These are phyloP conservation scores for Penicillium waksmanii DNA, from an alignment of 495 filamentous ascomycete genomes.

Conservation along the genomic window DNA sequence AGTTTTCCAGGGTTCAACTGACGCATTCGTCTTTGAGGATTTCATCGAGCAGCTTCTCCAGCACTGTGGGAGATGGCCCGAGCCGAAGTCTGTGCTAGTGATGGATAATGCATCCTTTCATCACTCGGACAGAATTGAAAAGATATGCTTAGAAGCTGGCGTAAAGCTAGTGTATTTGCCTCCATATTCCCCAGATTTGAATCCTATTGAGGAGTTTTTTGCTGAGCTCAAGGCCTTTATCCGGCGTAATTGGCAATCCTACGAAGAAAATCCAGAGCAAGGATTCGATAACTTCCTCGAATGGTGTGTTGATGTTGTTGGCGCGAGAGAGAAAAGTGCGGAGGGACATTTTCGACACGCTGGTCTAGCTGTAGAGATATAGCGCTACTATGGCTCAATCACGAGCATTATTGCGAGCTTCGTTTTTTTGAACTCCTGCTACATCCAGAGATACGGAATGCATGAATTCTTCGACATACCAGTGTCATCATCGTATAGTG, in stretches of 20 bases:
- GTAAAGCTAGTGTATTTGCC: not conserved
- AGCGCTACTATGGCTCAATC: too few species aligned
- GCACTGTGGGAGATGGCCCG: slow-evolving; percentile 40
- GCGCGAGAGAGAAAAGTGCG: slow-evolving; percentile 15
- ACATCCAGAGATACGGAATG: too few species aligned
- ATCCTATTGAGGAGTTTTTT: slow-evolving; percentile 35
- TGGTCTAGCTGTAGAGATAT: slow-evolving; percentile 13
- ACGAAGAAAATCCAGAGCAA: slow-evolving; percentile 4
- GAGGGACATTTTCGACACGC: slow-evolving; percentile 22
- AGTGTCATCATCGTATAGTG: too few species aligned
- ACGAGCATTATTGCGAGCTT: too few species aligned
- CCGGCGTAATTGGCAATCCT: slow-evolving; percentile 8
- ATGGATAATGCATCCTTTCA: too few species aligned
- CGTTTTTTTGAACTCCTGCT: too few species aligned
- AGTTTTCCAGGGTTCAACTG: slow-evolving; percentile 43
- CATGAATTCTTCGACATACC: too few species aligned
- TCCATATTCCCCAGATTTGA: slow-evolving; percentile 33
- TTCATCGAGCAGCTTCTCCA: slow-evolving; percentile 46
- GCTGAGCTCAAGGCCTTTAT: slow-evolving; percentile 27
- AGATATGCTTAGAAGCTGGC: too few species aligned
- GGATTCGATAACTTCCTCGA: slow-evolving; percentile 10
- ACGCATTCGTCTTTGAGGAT: slow-evolving; percentile 42
- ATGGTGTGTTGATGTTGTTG: slow-evolving; percentile 14
- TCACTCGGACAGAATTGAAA: too few species aligned
- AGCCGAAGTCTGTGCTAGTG: slow-evolving; percentile 43